These are phyloP conservation scores for Stephanodiscus minutulus DNA, from an alignment of 108 stramenopile genomes.

Conservation along the genomic window DNA sequence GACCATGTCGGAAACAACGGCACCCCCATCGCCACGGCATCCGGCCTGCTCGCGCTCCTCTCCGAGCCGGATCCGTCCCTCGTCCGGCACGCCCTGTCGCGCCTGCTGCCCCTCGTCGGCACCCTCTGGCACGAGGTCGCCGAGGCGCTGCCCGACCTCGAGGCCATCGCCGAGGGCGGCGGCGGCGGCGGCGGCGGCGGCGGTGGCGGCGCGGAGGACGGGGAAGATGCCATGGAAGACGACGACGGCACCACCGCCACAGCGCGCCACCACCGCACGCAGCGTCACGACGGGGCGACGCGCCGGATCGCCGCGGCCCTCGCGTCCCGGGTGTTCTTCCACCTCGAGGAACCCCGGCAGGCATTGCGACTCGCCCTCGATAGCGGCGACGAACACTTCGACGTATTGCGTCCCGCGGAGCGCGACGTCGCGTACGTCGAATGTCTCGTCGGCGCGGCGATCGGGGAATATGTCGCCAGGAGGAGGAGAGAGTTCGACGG, in stretches of 20 bases:
- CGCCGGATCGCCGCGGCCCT: constrained; percentile 90
- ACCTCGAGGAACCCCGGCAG: constrained; percentile 96
- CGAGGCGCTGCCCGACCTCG: constrained; percentile 76
- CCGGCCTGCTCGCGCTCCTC: constrained; percentile 76
- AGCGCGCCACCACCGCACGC: too few relatives aligned
- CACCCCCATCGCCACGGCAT: constrained; percentile 55
- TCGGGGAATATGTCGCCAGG: constrained; percentile 69
- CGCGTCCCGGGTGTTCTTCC: constrained; percentile 95
- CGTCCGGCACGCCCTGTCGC: constrained; percentile 58
- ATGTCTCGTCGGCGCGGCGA: constrained; percentile 72
- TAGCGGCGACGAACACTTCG: constrained; percentile 86
- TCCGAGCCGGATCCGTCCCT: constrained; percentile 65
- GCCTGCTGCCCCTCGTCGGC: constrained; percentile 71
- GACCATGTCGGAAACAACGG: too few relatives aligned
- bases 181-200: constrained; percentile 35
- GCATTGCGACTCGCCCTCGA: constrained; percentile 91
- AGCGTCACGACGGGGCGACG: constrained; percentile 26
- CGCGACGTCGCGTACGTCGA: constrained; percentile 70
- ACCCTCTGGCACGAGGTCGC: constrained; percentile 88
- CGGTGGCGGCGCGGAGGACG: constrained; percentile 9
- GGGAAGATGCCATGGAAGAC: background rate
- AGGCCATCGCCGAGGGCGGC: constrained; percentile 77
- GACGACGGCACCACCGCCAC: background rate
- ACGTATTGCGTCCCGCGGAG: constrained; percentile 41
- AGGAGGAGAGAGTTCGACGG: constrained; percentile 40